Evolutionary conservation across 1,139 yeast genomes (phyloP).

Genomic region (Entelexis paramagnoliae): DNA sequence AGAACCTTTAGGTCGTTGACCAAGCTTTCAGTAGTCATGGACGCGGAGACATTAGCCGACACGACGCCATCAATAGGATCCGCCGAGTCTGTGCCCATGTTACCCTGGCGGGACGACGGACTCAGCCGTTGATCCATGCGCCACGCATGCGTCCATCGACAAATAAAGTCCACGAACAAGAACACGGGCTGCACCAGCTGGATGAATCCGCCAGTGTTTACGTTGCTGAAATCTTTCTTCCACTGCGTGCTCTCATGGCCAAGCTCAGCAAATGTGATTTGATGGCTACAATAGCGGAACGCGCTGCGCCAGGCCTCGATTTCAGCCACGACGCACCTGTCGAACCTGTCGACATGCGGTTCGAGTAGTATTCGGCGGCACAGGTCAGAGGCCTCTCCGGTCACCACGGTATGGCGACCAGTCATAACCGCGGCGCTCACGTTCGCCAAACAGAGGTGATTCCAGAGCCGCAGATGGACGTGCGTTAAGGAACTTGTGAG

Average conservation of each 20-base stretch:
- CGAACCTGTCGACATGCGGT: slow-evolving; percentile 64
- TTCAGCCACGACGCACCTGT: slow-evolving; percentile 76
- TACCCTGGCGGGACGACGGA: not conserved
- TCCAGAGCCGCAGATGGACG: slow-evolving; percentile 47
- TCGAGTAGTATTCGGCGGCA: slow-evolving; percentile 54
- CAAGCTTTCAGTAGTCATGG: slow-evolving; percentile 4
- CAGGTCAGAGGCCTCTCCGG: slow-evolving; percentile 51
- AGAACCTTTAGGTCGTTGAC: slow-evolving; percentile 8
- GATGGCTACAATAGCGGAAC: slow-evolving; percentile 49
- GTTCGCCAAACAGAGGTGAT: slow-evolving; percentile 63
- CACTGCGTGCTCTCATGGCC: slow-evolving; percentile 42
- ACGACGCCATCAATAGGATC: not conserved
- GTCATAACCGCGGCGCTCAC: slow-evolving; percentile 56
- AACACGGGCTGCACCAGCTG: slow-evolving; percentile 71
- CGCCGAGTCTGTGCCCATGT: not conserved
- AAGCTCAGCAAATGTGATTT: slow-evolving; percentile 29
- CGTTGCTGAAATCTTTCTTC: slow-evolving; percentile 62
- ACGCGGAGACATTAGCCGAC: not conserved
- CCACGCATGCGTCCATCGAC: slow-evolving; percentile 10
- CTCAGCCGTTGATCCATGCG: not conserved
- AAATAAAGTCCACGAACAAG: slow-evolving; percentile 33
- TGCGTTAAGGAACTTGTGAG: slow-evolving; percentile 40
- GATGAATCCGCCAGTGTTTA: slow-evolving; percentile 61
- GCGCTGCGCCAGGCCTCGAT: slow-evolving; percentile 53
- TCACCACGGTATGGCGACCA: slow-evolving; percentile 67